phyloP scores from a whole-genome alignment of 2,329 filamentous ascomycete genomes.

The Alternaria triticimaculans region DNA sequence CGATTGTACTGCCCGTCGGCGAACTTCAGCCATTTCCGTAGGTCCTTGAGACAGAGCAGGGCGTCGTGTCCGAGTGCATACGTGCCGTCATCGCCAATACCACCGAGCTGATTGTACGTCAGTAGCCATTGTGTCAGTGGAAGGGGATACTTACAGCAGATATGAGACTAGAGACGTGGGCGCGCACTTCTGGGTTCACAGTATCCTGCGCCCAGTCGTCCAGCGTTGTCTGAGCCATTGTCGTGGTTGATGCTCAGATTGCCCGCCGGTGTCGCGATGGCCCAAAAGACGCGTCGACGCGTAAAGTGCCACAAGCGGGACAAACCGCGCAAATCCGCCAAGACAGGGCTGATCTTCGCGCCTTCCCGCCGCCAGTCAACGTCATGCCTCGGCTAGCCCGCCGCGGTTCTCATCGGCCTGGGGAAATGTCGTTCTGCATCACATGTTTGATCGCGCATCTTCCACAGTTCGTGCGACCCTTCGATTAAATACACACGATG shows the following conservation, averaged over 20 bases:
- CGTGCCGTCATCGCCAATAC: conserved; percentile 77
- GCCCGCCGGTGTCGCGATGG: conserved; percentile 13
- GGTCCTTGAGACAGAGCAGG: conserved; percentile 86
- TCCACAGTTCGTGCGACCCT: background rate
- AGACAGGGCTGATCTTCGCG: conserved; percentile 12
- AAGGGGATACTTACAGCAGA: conserved; percentile 72
- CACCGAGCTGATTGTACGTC: conserved; percentile 73
- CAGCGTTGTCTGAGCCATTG: conserved; percentile 48
- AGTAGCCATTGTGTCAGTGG: conserved; percentile 7
- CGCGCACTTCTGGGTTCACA: conserved; percentile 90
- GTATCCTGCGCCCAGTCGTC: conserved; percentile 54
- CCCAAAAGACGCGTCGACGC: conserved; percentile 41
- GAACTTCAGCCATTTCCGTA: conserved; percentile 93
- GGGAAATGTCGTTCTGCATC: conserved; percentile 11
- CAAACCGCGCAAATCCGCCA: conserved; percentile 37
- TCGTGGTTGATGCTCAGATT: conserved; percentile 33
- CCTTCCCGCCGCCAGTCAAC: conserved; percentile 11
- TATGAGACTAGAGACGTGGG: conserved; percentile 91
- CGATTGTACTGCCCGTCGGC: conserved; percentile 94
- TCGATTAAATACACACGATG: conserved; percentile 29
- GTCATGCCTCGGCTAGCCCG: conserved; percentile 31
- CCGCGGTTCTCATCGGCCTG: conserved; percentile 36
- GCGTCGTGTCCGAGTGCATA: conserved; percentile 95
- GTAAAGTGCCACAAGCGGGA: conserved; percentile 31
- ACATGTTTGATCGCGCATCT: conserved; percentile 22